phyloP scores from a whole-genome alignment of 805 yeast genomes.

The Lachancea dasiensis region DNA sequence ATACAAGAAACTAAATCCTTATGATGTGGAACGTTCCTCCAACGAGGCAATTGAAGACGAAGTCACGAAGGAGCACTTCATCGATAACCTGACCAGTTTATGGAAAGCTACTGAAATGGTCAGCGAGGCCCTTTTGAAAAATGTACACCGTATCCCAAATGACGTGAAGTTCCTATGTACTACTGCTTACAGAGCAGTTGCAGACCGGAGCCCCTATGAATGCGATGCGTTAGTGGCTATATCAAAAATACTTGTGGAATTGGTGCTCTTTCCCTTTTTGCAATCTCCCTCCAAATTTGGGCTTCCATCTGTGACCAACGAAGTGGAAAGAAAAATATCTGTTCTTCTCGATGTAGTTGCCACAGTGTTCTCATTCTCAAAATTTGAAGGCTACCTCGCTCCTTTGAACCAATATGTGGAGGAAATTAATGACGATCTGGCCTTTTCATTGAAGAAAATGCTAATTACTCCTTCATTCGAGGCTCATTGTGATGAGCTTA shows the following conservation, averaged over 20 bases:
- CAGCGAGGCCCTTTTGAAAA: constrained; percentile 42
- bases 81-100: constrained; percentile 63
- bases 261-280: constrained; percentile 23
- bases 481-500: constrained; percentile 23
- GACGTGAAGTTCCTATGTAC: constrained; percentile 53
- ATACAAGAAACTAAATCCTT: constrained; percentile 37
- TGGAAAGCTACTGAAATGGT: constrained; percentile 66
- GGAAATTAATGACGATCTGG: constrained; percentile 27
- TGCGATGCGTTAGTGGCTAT: constrained; percentile 60
- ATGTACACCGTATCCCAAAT: constrained; percentile 44
- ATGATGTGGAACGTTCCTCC: constrained; percentile 40
- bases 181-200: constrained; percentile 36
- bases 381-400: constrained; percentile 27
- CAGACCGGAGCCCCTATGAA: constrained; percentile 50
- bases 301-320: not conserved
- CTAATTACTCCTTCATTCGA: constrained; percentile 29
- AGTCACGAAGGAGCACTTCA: constrained; percentile 63
- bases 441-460: constrained; percentile 20
- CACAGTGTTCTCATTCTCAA: constrained; percentile 25
- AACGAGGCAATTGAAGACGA: constrained; percentile 74
- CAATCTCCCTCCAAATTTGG: constrained; percentile 23
- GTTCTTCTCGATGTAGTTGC: constrained; percentile 17
- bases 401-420: constrained; percentile 32
- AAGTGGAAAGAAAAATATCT: constrained; percentile 16
- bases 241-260: constrained; percentile 30